Conservation (phyloP, 1,284 basidiomycete species). For the Malassezia slooffiae region DNA sequence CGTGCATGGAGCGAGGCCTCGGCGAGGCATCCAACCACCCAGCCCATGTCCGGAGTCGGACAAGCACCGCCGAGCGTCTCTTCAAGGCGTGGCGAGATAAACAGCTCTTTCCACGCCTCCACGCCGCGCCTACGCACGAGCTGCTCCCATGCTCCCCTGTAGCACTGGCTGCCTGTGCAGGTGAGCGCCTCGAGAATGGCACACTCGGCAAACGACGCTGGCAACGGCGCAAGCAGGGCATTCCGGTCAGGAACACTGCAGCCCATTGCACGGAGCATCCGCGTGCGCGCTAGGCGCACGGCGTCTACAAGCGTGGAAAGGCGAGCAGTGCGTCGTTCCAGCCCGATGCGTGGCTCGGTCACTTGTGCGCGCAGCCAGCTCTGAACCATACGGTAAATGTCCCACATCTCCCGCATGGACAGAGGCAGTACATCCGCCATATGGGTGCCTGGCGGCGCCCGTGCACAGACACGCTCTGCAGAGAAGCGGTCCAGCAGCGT, state of each 20-base stretch:
- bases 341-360: conserved; percentile 36
- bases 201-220: conserved; percentile 35
- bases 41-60: conserved; percentile 31
- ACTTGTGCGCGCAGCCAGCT: too few species aligned
- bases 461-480: too few species aligned
- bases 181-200: conserved; percentile 33
- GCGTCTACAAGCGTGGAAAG: conserved; percentile 36
- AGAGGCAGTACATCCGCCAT: too few species aligned
- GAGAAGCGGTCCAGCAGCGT: too few species aligned
- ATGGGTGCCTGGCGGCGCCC: too few species aligned
- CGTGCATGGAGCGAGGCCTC: conserved; percentile 15
- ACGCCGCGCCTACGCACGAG: conserved; percentile 11
- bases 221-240: not conserved
- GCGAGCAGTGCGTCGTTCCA: conserved; percentile 26
- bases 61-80: conserved; percentile 11
- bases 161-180: conserved; percentile 29
- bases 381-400: conserved; percentile 1
- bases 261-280: conserved; percentile 21
- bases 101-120: conserved; percentile 11
- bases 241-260: not conserved
- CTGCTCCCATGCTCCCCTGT: conserved; percentile 37
- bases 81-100: conserved; percentile 18
- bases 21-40: conserved; percentile 36
- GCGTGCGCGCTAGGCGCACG: conserved; percentile 33
- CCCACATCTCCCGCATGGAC: conserved; percentile 5